phyloP scores from a whole-genome alignment of 2,329 filamentous ascomycete species.

The Aspergillus tubingensis region DNA sequence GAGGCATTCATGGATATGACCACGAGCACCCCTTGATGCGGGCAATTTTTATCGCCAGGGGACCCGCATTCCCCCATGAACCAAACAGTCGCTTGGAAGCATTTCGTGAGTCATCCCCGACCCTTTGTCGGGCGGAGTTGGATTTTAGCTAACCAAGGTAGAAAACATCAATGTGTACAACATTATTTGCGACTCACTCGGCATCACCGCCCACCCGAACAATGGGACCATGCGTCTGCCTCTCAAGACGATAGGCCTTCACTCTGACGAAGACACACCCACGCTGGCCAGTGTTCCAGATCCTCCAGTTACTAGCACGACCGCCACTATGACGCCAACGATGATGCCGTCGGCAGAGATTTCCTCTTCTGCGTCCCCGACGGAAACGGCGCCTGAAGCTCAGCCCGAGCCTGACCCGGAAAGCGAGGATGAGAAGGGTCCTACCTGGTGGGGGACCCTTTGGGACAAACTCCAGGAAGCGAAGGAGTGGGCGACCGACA shows the following conservation, averaged over 20 bases:
- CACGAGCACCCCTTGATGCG: constrained; percentile 94
- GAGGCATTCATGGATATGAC: constrained; percentile 91
- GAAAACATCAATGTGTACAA: constrained; percentile 97
- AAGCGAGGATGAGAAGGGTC: constrained; percentile 22
- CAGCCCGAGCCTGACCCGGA: constrained; percentile 15
- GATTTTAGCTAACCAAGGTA: constrained; percentile 37
- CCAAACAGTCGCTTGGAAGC: constrained; percentile 75
- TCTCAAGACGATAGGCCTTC: constrained; percentile 47
- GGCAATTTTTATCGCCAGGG: constrained; percentile 89
- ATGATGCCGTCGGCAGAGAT: background rate
- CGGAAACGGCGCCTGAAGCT: background rate
- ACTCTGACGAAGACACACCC: constrained; percentile 43
- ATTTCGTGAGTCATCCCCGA: constrained; percentile 68
- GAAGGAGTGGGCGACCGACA: constrained; percentile 39
- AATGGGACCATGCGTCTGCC: constrained; percentile 74
- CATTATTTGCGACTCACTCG: constrained; percentile 84
- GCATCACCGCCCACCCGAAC: constrained; percentile 71
- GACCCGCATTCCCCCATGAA: constrained; percentile 85
- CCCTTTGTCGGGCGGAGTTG: background rate
- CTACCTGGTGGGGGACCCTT: constrained; percentile 37
- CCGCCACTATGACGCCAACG: background rate
- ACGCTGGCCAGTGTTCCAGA: constrained; percentile 35
- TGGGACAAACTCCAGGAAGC: constrained; percentile 37
- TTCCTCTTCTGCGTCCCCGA: background rate
- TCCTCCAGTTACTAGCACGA: constrained; percentile 26